These are phyloP conservation scores for Pythium monospermum DNA, from an alignment of 352 stramenopile species.

Conservation along the genomic window DNA sequence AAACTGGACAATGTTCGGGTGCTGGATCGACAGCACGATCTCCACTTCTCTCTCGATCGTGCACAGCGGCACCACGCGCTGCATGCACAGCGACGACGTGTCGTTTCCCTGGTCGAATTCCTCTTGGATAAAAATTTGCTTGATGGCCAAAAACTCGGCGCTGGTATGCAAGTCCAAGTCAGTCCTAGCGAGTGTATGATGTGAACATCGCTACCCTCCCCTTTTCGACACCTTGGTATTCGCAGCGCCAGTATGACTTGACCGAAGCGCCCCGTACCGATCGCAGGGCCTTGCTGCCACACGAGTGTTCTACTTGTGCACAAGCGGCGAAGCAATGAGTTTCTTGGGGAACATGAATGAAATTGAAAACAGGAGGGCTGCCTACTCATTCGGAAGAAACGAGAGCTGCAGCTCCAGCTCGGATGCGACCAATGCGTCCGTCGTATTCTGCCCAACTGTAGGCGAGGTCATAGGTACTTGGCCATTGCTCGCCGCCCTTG, in stretches of 20 bases:
- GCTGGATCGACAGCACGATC: conserved; percentile 41
- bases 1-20: conserved; percentile 62
- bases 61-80: conserved; percentile 40
- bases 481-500: neutral
- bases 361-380: too few relatives aligned
- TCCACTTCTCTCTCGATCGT: conserved; percentile 58
- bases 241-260: conserved; percentile 66
- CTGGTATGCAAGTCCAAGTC: too few relatives aligned
- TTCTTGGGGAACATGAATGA: too few relatives aligned
- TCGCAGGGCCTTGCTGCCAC: conserved; percentile 60
- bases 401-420: conserved; percentile 37
- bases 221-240: conserved; percentile 48
- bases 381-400: conserved; percentile 43
- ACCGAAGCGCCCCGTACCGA: conserved; percentile 69
- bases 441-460: too few relatives aligned
- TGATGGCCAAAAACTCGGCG: conserved; percentile 81
- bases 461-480: too few relatives aligned
- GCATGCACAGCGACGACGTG: conserved; percentile 49
- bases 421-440: too few relatives aligned
- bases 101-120: conserved; percentile 66
- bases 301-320: conserved; percentile 34
- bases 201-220: too few relatives aligned
- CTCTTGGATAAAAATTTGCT: conserved; percentile 84
- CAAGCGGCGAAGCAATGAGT: neutral
- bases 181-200: too few relatives aligned